Percentiles rank a stretch among this genome's conserved stretches.
phyloP scores from a whole-genome alignment of 192 early-diverging fungal genomes.

The Coemansia sp. region DNA sequence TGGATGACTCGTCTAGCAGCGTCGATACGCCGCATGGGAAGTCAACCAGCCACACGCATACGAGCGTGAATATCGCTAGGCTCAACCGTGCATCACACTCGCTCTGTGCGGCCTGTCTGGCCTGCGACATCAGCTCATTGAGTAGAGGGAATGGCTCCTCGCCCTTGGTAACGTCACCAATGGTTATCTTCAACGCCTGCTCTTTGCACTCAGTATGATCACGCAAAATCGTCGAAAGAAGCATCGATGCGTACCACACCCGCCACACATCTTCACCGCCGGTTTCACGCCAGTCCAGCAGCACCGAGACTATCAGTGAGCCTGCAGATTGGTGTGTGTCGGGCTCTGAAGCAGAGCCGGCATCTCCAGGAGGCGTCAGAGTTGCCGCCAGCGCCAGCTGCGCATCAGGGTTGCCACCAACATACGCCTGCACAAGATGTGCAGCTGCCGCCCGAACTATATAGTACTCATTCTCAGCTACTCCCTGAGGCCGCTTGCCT shows the following conservation, averaged over 20 bases:
- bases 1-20: slow-evolving; percentile 84
- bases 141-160: slow-evolving; percentile 85
- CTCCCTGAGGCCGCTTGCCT: slow-evolving; percentile 54
- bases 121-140: slow-evolving; percentile 77
- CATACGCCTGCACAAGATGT: slow-evolving; percentile 77
- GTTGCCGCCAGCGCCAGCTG: slow-evolving; percentile 87
- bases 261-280: slow-evolving; percentile 72
- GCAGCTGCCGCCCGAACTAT: slow-evolving; percentile 78
- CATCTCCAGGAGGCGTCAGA: slow-evolving; percentile 63
- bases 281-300: slow-evolving; percentile 74
- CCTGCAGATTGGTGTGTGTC: slow-evolving; percentile 74
- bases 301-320: slow-evolving; percentile 76
- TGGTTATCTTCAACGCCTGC: slow-evolving; percentile 68
- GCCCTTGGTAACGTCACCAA: slow-evolving; percentile 71
- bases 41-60: slow-evolving; percentile 83
- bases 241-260: slow-evolving; percentile 83
- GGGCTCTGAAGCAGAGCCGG: slow-evolving; percentile 14
- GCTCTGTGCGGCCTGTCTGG: slow-evolving; percentile 61
- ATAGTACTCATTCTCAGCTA: slow-evolving; percentile 59
- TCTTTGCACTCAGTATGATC: slow-evolving; percentile 76
- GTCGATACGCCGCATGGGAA: slow-evolving; percentile 76
- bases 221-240: slow-evolving; percentile 77
- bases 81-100: slow-evolving; percentile 67
- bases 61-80: slow-evolving; percentile 75
- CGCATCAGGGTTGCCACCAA: slow-evolving; percentile 81